A percentile compares a stretch with the other conserved stretches of the same genome.
phyloP scores from a whole-genome alignment of 768 basidiomycete genomes.

The Ephemerocybe angulata region DNA sequence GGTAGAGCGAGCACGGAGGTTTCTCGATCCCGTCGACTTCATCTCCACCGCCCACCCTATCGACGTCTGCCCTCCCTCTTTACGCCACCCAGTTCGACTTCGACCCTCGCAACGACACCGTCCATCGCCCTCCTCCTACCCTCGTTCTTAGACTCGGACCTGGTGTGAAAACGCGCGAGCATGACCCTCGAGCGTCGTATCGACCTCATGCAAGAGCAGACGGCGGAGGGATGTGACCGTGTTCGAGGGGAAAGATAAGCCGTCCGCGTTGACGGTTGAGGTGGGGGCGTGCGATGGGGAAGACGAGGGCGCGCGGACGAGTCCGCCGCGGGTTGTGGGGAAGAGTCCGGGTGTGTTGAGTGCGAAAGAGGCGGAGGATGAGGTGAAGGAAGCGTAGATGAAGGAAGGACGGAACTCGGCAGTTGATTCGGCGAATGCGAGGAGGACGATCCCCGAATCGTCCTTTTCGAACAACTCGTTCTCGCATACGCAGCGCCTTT shows the following conservation, averaged over 20 bases:
- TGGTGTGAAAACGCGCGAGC: neutral
- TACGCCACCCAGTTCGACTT: neutral
- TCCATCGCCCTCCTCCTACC: neutral
- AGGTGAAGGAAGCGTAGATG: neutral
- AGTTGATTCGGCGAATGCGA: neutral
- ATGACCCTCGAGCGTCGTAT: slow-evolving; percentile 3
- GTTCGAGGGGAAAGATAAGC: neutral
- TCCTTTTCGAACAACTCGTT: slow-evolving; percentile 21
- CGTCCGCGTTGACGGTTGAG: neutral
- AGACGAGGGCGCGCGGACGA: neutral
- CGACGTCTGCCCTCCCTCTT: too few species aligned
- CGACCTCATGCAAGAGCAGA: neutral
- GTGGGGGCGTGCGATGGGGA: neutral
- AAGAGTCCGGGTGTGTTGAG: neutral
- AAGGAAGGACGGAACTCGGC: neutral
- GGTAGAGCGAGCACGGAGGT: too few species aligned
- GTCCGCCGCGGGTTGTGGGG: neutral
- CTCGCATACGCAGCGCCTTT: slow-evolving; percentile 25
- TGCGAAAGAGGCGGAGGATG: neutral
- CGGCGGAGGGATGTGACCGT: neutral
- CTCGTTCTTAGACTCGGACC: neutral
- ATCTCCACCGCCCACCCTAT: too few species aligned
- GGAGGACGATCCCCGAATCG: slow-evolving; percentile 16
- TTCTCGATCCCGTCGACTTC: too few species aligned
- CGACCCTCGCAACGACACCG: neutral